Base-by-base conservation (phyloP, 805 yeast genomes). In the Nakazawaea holstii region DNA sequence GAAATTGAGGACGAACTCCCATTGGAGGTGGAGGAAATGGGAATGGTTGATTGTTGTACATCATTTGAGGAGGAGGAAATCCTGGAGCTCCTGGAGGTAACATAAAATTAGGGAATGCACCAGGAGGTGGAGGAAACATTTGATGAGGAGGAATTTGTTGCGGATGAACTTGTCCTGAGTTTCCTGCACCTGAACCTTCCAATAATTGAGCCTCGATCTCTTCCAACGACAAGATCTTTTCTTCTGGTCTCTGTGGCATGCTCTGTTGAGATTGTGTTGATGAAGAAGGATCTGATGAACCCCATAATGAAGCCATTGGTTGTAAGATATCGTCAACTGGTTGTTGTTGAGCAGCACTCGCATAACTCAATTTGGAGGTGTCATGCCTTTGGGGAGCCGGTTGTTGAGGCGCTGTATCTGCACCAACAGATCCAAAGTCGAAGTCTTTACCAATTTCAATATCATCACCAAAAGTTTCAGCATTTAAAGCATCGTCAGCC, bases 161-260 rank as follows among this genome's bases (percentile, higher is more conserved):
- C 31, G 52, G 61, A 39, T 52, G 62, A 20, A 20, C 24, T 26
- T 48, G 59, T 46, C 51, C 65, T 44, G 67, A 43, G 56, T 43
- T 38, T 35, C 48, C 54, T 8, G 53, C 28, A 13, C 29, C 26
- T 8, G 57, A 57, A 48, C 68, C 74, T 48, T 74, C 70, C 50
- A 81, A 69, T 60, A 84, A 70, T 57, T 81, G 88, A 8, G 95
- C 88, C 66, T 90, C 96, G 53, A 90, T 77, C 56, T 90, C 95
- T 61, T 86, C 92, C 61, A 88, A 70, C 9, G 96, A 84, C 55
- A 86, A 65, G 20, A 84, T 73, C 55, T 74, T 76, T 55, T 71
- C 70, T 45, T 53, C 55, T 17, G 51, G 55, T 17, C 58, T 38
- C 39, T 20, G 51, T 27, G 41, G 49, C 17, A 41, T 53, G 36